phyloP scores from a whole-genome alignment of 352 stramenopile species.

The Phytopythium cucurbitacearum region DNA sequence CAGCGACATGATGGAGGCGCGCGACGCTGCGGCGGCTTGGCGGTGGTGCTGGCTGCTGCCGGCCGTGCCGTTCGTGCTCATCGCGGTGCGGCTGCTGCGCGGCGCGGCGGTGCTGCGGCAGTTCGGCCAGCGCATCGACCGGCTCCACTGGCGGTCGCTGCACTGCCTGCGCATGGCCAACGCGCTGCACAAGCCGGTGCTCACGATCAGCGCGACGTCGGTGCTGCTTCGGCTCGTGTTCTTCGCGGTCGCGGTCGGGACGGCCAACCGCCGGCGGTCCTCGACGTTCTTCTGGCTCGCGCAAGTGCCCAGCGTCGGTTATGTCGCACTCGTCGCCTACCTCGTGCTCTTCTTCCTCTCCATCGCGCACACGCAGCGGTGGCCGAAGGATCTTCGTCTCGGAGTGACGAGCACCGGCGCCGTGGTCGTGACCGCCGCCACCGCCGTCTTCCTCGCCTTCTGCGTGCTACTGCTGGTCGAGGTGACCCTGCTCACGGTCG shows the following conservation, averaged over 20 bases:
- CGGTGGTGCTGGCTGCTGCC: conserved; percentile 15
- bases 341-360: conserved; percentile 26
- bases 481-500: conserved; percentile 1
- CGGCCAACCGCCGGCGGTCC: neutral
- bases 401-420: neutral
- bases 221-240: conserved; percentile 20
- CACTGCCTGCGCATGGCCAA: conserved; percentile 15
- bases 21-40: conserved; percentile 4
- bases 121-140: conserved; percentile 7
- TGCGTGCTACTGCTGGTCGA: conserved; percentile 9
- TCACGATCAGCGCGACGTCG: conserved; percentile 12
- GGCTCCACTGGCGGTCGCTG: neutral
- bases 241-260: conserved; percentile 7
- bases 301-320: conserved; percentile 23
- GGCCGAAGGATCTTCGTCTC: conserved; percentile 3
- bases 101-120: conserved; percentile 9
- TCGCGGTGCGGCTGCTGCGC: conserved; percentile 9
- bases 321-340: conserved; percentile 22
- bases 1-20: neutral
- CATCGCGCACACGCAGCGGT: conserved; percentile 16
- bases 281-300: conserved; percentile 26
- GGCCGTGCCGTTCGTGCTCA: conserved; percentile 8
- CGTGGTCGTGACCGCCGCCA: neutral
- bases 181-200: conserved; percentile 26
- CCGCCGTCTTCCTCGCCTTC: neutral